Evolutionary conservation across 306 rosid genomes (phyloP).

Genomic region (Vigna unguiculata): DNA sequence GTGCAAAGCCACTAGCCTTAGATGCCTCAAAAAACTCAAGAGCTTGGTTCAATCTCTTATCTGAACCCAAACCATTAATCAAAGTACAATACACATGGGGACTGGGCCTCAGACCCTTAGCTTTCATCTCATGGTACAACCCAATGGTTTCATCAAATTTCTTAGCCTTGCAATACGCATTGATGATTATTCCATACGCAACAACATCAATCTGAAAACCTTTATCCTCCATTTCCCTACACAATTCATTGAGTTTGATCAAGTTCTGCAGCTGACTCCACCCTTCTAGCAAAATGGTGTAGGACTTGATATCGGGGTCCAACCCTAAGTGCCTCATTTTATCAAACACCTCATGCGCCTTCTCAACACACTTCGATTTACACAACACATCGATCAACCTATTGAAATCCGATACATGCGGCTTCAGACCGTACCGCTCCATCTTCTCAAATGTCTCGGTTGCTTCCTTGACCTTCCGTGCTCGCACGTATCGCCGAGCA

Average conservation of each 20-base stretch:
- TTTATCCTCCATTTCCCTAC: constrained; percentile 74
- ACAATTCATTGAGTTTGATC: constrained; percentile 74
- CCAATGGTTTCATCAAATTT: constrained; percentile 68
- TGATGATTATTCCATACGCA: constrained; percentile 74
- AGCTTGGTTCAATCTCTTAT: constrained; percentile 78
- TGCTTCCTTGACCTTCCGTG: constrained; percentile 64
- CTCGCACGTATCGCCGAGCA: constrained; percentile 74
- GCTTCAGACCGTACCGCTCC: constrained; percentile 68
- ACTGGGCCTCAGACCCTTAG: constrained; percentile 58
- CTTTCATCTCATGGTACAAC: constrained; percentile 69
- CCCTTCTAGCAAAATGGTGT: constrained; percentile 78
- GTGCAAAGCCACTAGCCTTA: constrained; percentile 62
- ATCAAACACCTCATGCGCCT: constrained; percentile 85
- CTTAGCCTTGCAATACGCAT: constrained; percentile 71
- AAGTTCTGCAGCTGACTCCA: constrained; percentile 81
- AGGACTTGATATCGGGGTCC: constrained; percentile 75
- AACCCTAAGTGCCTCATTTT: constrained; percentile 67
- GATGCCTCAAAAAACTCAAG: constrained; percentile 61
- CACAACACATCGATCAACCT: constrained; percentile 69
- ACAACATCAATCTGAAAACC: constrained; percentile 83
- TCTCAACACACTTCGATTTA: constrained; percentile 65
- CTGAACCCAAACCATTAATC: constrained; percentile 81
- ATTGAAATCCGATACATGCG: constrained; percentile 66
- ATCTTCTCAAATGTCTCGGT: constrained; percentile 73
- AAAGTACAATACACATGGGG: constrained; percentile 83